Evolutionary conservation across 176 grass and related monocot genomes (phyloP), one percentile per base, ranked within the genome.

Genomic region (Avena insularis): DNA sequence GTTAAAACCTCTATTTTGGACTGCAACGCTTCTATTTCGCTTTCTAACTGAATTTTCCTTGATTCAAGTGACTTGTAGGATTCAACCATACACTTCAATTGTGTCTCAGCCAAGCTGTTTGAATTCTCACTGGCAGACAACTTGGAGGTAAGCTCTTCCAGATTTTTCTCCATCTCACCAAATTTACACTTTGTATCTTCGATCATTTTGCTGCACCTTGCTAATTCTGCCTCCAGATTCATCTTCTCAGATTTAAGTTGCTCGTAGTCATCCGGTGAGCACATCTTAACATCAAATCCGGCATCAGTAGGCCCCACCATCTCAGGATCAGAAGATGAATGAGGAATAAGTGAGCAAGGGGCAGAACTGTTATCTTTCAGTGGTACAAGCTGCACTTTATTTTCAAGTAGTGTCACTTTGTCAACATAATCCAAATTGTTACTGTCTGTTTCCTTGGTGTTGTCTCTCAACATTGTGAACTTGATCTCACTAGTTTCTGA

Each of bases 351-450:
- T 51, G 51, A 79, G 89, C 74, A 88, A 82, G 54, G 63, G 20
- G 60, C 78, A 46, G 88, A 85, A 80, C 85, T 58, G 67, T 70
- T 91, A 8, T 86, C 90, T 82, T 88, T 86, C 40, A 72, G 35
- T 79, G 78, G 82, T 76, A 86, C 86, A 80, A 90, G 38, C 58
- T 82, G 90, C 56, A 99, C 94, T 89, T 96, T 93, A 87, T 99
- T 99, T 92, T 99, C 97, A 57, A 93, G 90, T 82, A 99, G 91
- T 88, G 97, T 95, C 84, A 95, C 97, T 90, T 99, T 99, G 85
- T 99, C 97, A 74, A 99, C 88, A 84, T 93, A 99, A 92, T 99
- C 94, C 71, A 93, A 93, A 56, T 79, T 89, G 67, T 91, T 99
- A 83, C 51, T 97, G 89, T 99, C 94, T 69, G 85, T 71, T 92